These are phyloP conservation scores for Wickerhamia fluorescens DNA, from an alignment of 805 yeast species.

Conservation along the genomic window DNA sequence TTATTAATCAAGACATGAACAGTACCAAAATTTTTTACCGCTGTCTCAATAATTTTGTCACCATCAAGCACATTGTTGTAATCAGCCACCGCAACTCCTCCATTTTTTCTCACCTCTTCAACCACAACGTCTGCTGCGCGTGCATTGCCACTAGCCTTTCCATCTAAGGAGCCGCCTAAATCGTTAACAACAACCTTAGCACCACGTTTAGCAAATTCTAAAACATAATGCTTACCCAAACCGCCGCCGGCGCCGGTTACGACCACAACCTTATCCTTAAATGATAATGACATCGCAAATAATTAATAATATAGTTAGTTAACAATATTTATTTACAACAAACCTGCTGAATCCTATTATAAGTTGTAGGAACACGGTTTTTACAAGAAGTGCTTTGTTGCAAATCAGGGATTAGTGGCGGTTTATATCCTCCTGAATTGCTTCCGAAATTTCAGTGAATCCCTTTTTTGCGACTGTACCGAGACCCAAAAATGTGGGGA, in stretches of 20 bases:
- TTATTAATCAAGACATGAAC: constrained; percentile 87
- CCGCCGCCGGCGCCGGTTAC: constrained; percentile 99
- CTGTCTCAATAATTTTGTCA: constrained; percentile 77
- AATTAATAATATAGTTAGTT: no score
- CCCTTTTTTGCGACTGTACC: no score
- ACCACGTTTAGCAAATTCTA: constrained; percentile 82
- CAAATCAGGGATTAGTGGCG: not conserved
- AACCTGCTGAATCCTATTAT: no score
- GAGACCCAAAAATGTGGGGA: no score
- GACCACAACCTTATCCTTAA: constrained; percentile 81
- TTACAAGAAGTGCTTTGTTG: no score
- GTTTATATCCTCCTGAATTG: no score
- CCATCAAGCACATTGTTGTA: constrained; percentile 87
- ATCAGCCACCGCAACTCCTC: constrained; percentile 89
- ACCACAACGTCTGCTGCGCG: constrained; percentile 93
- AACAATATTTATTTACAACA: no score
- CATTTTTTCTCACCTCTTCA: constrained; percentile 64
- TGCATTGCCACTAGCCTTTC: constrained; percentile 58
- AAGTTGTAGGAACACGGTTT: no score
- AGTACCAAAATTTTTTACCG: constrained; percentile 78
- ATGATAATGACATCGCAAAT: constrained; percentile 30
- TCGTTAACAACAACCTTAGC: constrained; percentile 95
- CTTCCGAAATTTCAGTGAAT: no score
- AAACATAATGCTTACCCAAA: constrained; percentile 80
- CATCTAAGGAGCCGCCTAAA: constrained; percentile 76